Evolutionary conservation across 2,329 filamentous ascomycete species (phyloP), one percentile per base, ranked within the genome.

Genomic region (Stagonosporopsis tanaceti): DNA sequence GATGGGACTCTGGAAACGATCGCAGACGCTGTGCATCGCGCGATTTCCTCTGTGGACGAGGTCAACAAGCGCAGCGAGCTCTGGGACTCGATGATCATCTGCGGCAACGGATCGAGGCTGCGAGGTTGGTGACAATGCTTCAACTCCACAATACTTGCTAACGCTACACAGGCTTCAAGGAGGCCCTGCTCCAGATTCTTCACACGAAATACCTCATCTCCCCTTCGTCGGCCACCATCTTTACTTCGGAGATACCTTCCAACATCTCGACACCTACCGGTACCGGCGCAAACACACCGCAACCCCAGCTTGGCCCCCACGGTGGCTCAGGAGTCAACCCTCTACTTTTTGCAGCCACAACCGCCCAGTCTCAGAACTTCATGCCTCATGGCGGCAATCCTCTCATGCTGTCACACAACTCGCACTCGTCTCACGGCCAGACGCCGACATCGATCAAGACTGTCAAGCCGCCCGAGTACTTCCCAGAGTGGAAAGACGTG

Each of bases 181-280:
- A 97, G 68, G 92, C 94, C 65, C 87, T 99, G 45, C 76, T 98
- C 35, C 85, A 90, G 67, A 93, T 88, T 0, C 85, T 99, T 34
- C 86, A 86, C 35, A 85, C 89, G 46, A 93, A 93, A 63, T 95
- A 97, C 76, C 85, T 97, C 51, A 88, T 99, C 65, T 96, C 93
- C 2, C 95, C 95, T 0, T 93, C 90, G 27, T 94, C 92, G 1
- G 93, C 92, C 47, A 97, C 93, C 39, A 98, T 98, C 70, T 98
- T 98, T 82, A 97, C 93, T 34, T 97, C 93, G 22, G 95, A 99
- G 77, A 87, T 98, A 35, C 95, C 95, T 7, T 97, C 93, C 8
- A 94, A 95, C 78, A 86, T 97, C 73, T 93, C 91, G 28, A 98
- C 95, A 0, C 95, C 95, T 1, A 85, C 90, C 11, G 93, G 92